Percentiles rank a stretch among this genome's conserved stretches.
These are phyloP conservation scores for Phytophthora colocasiae DNA, from an alignment of 352 stramenopile genomes.

Conservation along the genomic window DNA sequence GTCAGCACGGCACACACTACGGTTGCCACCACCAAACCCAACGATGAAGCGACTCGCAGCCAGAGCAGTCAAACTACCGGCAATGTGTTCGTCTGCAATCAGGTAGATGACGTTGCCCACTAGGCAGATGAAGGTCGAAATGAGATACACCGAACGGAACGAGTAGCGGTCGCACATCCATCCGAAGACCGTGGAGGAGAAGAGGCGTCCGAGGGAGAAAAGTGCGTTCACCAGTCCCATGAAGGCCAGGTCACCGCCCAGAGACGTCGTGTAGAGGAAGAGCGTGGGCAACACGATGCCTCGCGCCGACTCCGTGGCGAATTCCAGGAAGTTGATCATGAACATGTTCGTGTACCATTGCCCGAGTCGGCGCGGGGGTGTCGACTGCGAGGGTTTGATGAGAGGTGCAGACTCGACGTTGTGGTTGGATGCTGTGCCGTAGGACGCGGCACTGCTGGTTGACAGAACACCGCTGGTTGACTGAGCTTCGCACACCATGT, in stretches of 20 bases:
- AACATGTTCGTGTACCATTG: constrained; percentile 79
- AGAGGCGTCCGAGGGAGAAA: constrained; percentile 74
- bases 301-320: constrained; percentile 74
- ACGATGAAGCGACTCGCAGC: constrained; percentile 72
- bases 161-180: constrained; percentile 86
- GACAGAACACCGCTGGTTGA: constrained; percentile 15
- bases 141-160: constrained; percentile 80
- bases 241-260: constrained; percentile 72
- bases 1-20: constrained; percentile 76
- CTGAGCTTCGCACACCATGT: constrained; percentile 30
- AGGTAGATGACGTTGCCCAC: constrained; percentile 79
- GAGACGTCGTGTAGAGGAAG: constrained; percentile 80
- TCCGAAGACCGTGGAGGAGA: constrained; percentile 77
- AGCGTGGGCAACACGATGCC: constrained; percentile 80
- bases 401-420: constrained; percentile 27
- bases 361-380: constrained; percentile 40
- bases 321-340: constrained; percentile 86
- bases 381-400: constrained; percentile 37
- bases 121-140: constrained; percentile 74
- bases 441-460: constrained; percentile 15
- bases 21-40: constrained; percentile 76
- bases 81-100: constrained; percentile 64
- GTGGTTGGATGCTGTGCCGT: constrained; percentile 11
- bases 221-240: constrained; percentile 80
- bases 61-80: constrained; percentile 58